These are phyloP conservation scores for Metschnikowia santaceciliae DNA, from an alignment of 805 yeast species.

Conservation along the genomic window DNA sequence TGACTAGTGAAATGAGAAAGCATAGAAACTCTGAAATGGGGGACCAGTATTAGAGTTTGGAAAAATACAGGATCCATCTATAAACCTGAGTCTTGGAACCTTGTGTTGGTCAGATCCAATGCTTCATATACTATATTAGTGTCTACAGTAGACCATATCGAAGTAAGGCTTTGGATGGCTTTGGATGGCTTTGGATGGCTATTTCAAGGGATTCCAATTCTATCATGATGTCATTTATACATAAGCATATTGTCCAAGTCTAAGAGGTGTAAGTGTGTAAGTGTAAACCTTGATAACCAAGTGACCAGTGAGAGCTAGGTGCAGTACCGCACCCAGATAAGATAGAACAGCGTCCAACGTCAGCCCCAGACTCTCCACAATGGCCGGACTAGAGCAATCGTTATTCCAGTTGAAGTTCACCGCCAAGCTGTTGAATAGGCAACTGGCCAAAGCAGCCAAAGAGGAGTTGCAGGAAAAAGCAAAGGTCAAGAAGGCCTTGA, in stretches of 20 bases:
- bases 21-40: background rate
- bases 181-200: no score
- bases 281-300: no score
- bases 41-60: background rate
- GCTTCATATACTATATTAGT: no score
- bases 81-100: no score
- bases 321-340: constrained; percentile 5
- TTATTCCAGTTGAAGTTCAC: constrained; percentile 56
- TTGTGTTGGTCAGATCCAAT: no score
- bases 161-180: no score
- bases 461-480: constrained; percentile 86
- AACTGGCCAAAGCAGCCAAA: constrained; percentile 84
- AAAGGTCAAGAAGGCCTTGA: constrained; percentile 83
- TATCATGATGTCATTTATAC: no score
- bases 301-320: background rate
- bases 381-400: constrained; percentile 30
- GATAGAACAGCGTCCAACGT: background rate
- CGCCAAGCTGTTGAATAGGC: constrained; percentile 86
- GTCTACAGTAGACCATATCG: no score
- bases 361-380: background rate
- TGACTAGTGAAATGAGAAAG: background rate
- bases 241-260: no score
- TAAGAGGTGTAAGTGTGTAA: background rate
- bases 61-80: no score
- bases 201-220: no score